phyloP scores from a whole-genome alignment of 2,329 filamentous ascomycete species.

The Colletotrichum melonis region DNA sequence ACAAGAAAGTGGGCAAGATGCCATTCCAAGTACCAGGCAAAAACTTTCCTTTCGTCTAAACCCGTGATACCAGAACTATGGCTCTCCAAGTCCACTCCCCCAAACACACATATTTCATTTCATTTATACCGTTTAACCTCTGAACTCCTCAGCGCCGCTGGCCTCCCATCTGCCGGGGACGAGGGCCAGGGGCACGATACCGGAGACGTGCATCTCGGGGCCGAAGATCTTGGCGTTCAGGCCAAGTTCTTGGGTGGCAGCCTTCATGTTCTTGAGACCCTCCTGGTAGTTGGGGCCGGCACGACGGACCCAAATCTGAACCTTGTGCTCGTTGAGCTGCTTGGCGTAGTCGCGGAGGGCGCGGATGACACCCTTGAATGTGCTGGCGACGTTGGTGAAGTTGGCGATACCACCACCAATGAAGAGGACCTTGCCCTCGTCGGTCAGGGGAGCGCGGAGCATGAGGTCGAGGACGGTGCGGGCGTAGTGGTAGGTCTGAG shows the following conservation, averaged over 20 bases:
- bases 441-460: constrained; percentile 86
- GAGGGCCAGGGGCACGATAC: constrained; percentile 94
- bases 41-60: constrained; percentile 33
- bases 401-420: constrained; percentile 99
- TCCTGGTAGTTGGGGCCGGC: constrained; percentile 99
- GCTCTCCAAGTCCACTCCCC: constrained; percentile 15
- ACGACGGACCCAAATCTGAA: constrained; percentile 94
- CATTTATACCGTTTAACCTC: constrained; percentile 53
- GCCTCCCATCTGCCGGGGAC: constrained; percentile 72
- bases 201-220: constrained; percentile 94
- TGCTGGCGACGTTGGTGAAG: constrained; percentile 99
- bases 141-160: constrained; percentile 71
- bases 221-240: constrained; percentile 75
- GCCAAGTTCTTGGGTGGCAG: constrained; percentile 91
- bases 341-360: constrained; percentile 91
- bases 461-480: constrained; percentile 97
- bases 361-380: constrained; percentile 99
- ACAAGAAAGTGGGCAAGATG: constrained; percentile 37
- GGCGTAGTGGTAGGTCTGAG: constrained; percentile 99
- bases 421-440: constrained; percentile 98
- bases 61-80: constrained; percentile 24
- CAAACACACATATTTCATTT: constrained; percentile 18
- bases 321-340: constrained; percentile 92
- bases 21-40: constrained; percentile 33
- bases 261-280: constrained; percentile 99